Percentiles rank a stretch among this genome's conserved stretches.
Conservation (phyloP, 2,329 filamentous ascomycete species). For the Didymella keratinophila region DNA sequence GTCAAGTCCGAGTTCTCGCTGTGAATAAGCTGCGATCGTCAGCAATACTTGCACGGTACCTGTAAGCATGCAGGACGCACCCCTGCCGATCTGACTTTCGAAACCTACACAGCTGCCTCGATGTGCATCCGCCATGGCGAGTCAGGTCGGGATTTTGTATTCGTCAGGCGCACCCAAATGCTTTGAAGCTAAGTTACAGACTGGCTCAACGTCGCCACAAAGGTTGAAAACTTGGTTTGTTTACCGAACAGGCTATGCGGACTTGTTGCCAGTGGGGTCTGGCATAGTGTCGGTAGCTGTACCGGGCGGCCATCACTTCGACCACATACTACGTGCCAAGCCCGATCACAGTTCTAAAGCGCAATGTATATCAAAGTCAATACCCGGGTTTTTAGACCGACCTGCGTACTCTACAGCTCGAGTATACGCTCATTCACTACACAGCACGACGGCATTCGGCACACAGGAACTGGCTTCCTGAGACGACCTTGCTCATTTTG, state of each 20-base stretch:
- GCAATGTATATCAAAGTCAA: slow-evolving; percentile 39
- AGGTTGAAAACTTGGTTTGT: slow-evolving; percentile 11
- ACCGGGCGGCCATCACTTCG: slow-evolving; percentile 37
- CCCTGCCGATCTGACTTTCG: slow-evolving; percentile 37
- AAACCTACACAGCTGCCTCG: slow-evolving; percentile 40
- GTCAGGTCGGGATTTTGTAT: slow-evolving; percentile 24
- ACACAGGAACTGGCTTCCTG: slow-evolving; percentile 1
- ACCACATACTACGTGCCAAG: slow-evolving; percentile 29
- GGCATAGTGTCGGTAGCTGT: slow-evolving; percentile 32
- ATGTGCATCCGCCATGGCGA: slow-evolving; percentile 29
- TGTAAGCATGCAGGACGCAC: slow-evolving; percentile 42
- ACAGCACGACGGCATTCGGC: neutral
- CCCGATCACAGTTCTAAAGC: slow-evolving; percentile 27
- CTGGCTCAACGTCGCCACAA: slow-evolving; percentile 18
- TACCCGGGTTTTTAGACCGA: slow-evolving; percentile 27
- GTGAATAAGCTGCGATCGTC: slow-evolving; percentile 21
- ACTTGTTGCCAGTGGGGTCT: slow-evolving; percentile 28
- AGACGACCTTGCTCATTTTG: neutral
- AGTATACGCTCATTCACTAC: slow-evolving; percentile 13
- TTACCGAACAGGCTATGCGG: slow-evolving; percentile 30
- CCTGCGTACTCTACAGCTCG: slow-evolving; percentile 13
- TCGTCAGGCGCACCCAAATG: slow-evolving; percentile 23
- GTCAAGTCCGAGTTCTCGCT: slow-evolving; percentile 23
- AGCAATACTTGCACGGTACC: slow-evolving; percentile 20
- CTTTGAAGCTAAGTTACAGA: slow-evolving; percentile 28